Base-by-base conservation (phyloP, 495 filamentous ascomycete species). In the Jackrogersella multiformis region DNA sequence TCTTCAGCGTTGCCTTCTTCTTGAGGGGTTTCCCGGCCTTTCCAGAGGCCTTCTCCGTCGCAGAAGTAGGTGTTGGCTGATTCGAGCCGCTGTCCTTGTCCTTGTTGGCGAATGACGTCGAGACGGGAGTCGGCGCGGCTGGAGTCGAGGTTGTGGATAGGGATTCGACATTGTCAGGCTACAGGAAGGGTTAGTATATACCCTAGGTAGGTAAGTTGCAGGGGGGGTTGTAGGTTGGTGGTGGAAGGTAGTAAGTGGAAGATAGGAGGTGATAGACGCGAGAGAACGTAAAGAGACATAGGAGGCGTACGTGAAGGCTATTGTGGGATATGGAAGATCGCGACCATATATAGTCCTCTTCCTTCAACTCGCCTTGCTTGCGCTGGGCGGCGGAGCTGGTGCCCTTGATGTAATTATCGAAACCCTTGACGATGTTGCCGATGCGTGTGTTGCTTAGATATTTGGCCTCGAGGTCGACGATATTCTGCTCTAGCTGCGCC, bases 361-460 rank as follows among this genome's bases (percentile, higher is more conserved):
- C 86, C 23, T 74, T 76, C 45, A 85, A 64, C 2, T 78, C 81
- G 36, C 78, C 80, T 66, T 82, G 82, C 48, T 84, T 80, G 48
- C 85, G 80, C 58, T 80, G 74, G 2, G 82, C 83, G 2, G 74
- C 77, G 5, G 78, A 75, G 24, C 73, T 76, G 63, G 75, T 82
- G 46, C 92, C 92, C 74, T 99, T 99, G 80, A 97, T 94, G 78
- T 97, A 98, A 68, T 91, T 94, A 74, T 99, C 95, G 78, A 98
- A 99, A 38, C 95, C 95, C 64, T 89, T 91, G 78, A 99, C 93
- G 73, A 99, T 98, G 80, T 99, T 99, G 15, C 95, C 95, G 39
- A 83, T 84, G 20, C 90, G 90, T 13, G 92, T 96, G 66, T 93
- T 92, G 77, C 96, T 93, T 41, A 99, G 87, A 78, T 99, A 99